Evolutionary conservation across 768 basidiomycete species (phyloP).

Genomic region (Phylloporus arenicola): DNA sequence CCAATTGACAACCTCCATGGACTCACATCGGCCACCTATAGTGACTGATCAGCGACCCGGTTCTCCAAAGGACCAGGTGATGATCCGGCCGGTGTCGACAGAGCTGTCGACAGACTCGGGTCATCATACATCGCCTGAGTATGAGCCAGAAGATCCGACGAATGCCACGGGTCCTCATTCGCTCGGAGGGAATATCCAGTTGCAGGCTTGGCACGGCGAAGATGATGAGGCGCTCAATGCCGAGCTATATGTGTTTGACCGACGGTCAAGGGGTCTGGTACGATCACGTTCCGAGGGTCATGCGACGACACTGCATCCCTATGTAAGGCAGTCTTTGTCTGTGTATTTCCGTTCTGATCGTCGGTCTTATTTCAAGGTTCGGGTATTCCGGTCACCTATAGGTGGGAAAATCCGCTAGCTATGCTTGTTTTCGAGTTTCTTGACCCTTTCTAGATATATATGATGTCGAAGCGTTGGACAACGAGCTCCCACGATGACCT

Average conservation of each 20-base stretch:
- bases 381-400: constrained; percentile 29
- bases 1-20: constrained; percentile 17
- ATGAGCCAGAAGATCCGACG: constrained; percentile 33
- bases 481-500: constrained; percentile 18
- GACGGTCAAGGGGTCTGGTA: constrained; percentile 23
- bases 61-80: constrained; percentile 21
- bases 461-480: constrained; percentile 24
- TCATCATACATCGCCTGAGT: constrained; percentile 35
- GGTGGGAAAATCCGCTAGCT: constrained; percentile 15
- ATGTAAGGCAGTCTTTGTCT: constrained; percentile 17
- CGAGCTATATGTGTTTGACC: constrained; percentile 26
- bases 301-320: constrained; percentile 22
- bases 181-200: constrained; percentile 19
- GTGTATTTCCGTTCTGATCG: constrained; percentile 6
- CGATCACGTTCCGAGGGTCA: constrained; percentile 29
- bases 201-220: constrained; percentile 21
- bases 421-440: not conserved
- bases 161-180: constrained; percentile 12
- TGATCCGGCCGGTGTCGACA: constrained; percentile 17
- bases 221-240: constrained; percentile 10
- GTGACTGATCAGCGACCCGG: constrained; percentile 5
- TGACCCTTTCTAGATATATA: constrained; percentile 20
- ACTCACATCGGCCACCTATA: constrained; percentile 14
- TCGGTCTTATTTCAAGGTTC: constrained; percentile 16
- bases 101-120: constrained; percentile 19